Percentiles rank a stretch among this genome's conserved stretches.
Evolutionary conservation across 2,329 filamentous ascomycete genomes (phyloP).

Genomic region (Stylonectria norvegica): DNA sequence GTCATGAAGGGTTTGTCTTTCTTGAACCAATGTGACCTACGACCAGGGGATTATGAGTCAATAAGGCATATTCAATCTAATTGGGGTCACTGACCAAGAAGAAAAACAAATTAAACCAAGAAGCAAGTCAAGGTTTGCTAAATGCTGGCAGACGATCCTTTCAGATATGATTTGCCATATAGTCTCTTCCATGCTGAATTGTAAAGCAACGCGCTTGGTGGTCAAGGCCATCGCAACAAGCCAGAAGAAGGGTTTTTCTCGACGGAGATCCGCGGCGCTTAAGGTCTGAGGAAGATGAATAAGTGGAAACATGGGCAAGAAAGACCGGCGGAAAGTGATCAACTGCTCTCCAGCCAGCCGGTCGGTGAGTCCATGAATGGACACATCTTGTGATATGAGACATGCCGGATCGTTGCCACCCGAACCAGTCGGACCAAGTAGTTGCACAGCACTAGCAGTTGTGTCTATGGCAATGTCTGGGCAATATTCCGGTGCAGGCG

Average conservation of each 20-base stretch:
- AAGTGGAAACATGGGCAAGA: slow-evolving; percentile 26
- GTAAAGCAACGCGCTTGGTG: slow-evolving; percentile 19
- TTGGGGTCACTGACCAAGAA: slow-evolving; percentile 28
- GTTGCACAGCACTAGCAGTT: slow-evolving; percentile 3
- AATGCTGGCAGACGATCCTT: slow-evolving; percentile 22
- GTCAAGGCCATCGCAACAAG: slow-evolving; percentile 35
- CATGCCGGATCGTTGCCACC: background rate
- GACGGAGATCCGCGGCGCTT: slow-evolving; percentile 23
- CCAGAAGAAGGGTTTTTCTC: slow-evolving; percentile 37
- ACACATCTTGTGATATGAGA: slow-evolving; percentile 6
- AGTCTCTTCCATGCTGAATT: slow-evolving; percentile 19
- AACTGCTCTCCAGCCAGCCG: slow-evolving; percentile 9
- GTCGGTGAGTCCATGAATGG: slow-evolving; percentile 3
- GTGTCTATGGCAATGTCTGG: slow-evolving; percentile 13
- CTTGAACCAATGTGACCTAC: slow-evolving; percentile 21
- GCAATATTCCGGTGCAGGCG: background rate
- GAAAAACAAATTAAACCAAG: slow-evolving; percentile 27
- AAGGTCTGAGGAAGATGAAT: slow-evolving; percentile 19
- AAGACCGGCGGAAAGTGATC: slow-evolving; percentile 9
- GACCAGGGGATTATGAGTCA: too few species aligned
- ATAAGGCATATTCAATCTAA: too few species aligned
- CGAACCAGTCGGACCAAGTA: slow-evolving; percentile 3
- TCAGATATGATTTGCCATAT: slow-evolving; percentile 26
- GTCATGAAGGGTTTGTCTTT: slow-evolving; percentile 36
- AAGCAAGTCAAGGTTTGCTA: slow-evolving; percentile 28